Conservation (phyloP, 1,284 basidiomycete genomes). For the Pseudozyma pruni region DNA sequence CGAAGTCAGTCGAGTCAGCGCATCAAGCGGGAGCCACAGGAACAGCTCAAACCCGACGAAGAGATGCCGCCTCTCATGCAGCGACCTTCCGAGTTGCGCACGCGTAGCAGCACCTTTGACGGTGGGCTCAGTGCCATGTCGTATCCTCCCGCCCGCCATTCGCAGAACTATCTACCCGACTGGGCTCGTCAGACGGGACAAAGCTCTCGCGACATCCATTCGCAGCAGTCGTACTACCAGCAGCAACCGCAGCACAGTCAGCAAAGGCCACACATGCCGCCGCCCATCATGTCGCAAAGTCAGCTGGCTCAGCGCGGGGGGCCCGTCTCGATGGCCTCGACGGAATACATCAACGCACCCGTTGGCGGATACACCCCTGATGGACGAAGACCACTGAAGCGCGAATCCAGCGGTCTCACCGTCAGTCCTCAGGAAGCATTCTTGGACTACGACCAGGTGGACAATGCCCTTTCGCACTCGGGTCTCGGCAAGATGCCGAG, state of each 20-base stretch:
- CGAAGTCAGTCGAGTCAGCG: conserved; percentile 13
- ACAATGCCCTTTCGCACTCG: conserved; percentile 45
- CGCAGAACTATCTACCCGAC: conserved; percentile 40
- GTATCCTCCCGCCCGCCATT: conserved; percentile 38
- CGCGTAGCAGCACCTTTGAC: conserved; percentile 50
- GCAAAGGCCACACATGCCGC: conserved; percentile 35
- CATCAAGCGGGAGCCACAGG: conserved; percentile 6
- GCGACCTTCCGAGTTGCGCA: conserved; percentile 29
- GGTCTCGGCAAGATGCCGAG: conserved; percentile 44
- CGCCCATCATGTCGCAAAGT: conserved; percentile 40
- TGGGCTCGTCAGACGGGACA: conserved; percentile 46
- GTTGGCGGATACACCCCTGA: conserved; percentile 15
- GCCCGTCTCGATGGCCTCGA: conserved; percentile 37
- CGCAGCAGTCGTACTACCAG: conserved; percentile 7
- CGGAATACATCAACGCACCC: conserved; percentile 10
- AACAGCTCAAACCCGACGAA: conserved; percentile 5
- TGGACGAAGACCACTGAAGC: conserved; percentile 33
- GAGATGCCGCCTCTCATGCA: conserved; percentile 21
- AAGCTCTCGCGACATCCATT: conserved; percentile 10
- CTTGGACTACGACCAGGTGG: conserved; percentile 54
- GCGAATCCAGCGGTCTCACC: conserved; percentile 60
- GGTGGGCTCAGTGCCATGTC: conserved; percentile 33
- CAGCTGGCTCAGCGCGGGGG: conserved; percentile 37
- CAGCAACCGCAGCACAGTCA: conserved; percentile 9
- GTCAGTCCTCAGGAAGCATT: conserved; percentile 60